Percentiles rank a stretch among this genome's conserved stretches.
Evolutionary conservation across 495 filamentous ascomycete genomes (phyloP).

Genomic region (Chaetomium fimeti): DNA sequence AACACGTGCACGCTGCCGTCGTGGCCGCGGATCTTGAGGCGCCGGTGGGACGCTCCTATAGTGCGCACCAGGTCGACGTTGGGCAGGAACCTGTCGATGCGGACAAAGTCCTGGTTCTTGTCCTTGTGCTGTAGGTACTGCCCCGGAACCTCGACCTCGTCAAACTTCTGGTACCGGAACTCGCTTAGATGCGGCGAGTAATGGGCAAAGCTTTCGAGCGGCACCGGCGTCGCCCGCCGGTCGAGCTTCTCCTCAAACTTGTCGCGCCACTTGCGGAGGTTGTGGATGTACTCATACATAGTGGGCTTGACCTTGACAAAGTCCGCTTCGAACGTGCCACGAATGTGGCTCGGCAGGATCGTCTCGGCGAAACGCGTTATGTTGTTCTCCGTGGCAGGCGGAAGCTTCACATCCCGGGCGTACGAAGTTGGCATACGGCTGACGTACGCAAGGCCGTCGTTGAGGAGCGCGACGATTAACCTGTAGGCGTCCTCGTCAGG

Average conservation of each 20-base stretch:
- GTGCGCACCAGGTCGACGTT: slow-evolving; percentile 87
- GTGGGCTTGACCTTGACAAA: slow-evolving; percentile 92
- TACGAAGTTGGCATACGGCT: slow-evolving; percentile 82
- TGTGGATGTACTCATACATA: slow-evolving; percentile 97
- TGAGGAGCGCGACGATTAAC: slow-evolving; percentile 93
- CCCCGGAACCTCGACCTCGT: slow-evolving; percentile 96
- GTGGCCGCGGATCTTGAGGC: slow-evolving; percentile 94
- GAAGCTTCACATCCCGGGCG: slow-evolving; percentile 86
- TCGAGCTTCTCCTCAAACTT: slow-evolving; percentile 98
- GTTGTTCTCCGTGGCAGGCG: slow-evolving; percentile 85
- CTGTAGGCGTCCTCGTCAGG: slow-evolving; percentile 98
- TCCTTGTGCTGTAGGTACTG: slow-evolving; percentile 96
- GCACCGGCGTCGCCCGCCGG: slow-evolving; percentile 65
- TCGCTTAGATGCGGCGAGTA: slow-evolving; percentile 90
- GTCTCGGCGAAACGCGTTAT: slow-evolving; percentile 96
- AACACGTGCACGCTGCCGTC: slow-evolving; percentile 95
- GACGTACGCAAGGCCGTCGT: slow-evolving; percentile 87
- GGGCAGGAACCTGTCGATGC: slow-evolving; percentile 93
- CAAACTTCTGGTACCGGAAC: slow-evolving; percentile 94
- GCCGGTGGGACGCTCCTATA: slow-evolving; percentile 83
- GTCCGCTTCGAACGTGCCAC: slow-evolving; percentile 91
- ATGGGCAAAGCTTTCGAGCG: slow-evolving; percentile 60
- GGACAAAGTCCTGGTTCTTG: slow-evolving; percentile 96
- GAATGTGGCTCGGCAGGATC: slow-evolving; percentile 87
- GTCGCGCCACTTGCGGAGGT: slow-evolving; percentile 91